Conservation (phyloP, 2,329 filamentous ascomycete genomes). For the Shiraia bambusicola region DNA sequence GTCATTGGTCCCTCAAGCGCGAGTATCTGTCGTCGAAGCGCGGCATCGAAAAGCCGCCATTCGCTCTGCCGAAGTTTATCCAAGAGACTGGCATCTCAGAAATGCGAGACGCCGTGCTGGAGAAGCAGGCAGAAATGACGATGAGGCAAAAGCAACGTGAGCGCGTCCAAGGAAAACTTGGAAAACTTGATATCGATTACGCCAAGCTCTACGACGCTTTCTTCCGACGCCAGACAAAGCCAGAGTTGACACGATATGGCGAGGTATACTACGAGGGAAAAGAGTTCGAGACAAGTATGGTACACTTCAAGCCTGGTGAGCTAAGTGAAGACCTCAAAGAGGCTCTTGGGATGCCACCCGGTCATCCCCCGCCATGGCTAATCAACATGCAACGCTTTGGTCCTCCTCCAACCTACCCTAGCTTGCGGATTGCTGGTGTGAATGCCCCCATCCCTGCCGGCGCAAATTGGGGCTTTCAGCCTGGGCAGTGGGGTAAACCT, state of each 20-base stretch:
- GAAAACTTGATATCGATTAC: slow-evolving; percentile 96
- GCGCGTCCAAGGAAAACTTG: slow-evolving; percentile 92
- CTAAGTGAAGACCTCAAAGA: slow-evolving; percentile 87
- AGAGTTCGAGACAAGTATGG: slow-evolving; percentile 92
- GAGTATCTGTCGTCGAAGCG: slow-evolving; percentile 97
- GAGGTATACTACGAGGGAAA: slow-evolving; percentile 99
- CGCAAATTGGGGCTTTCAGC: slow-evolving; percentile 90
- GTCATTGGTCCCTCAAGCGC: slow-evolving; percentile 93
- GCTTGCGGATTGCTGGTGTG: slow-evolving; percentile 89
- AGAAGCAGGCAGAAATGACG: slow-evolving; percentile 89
- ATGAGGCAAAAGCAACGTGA: slow-evolving; percentile 96
- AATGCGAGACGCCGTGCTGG: slow-evolving; percentile 94
- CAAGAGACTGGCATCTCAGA: slow-evolving; percentile 96
- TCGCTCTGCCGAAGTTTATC: slow-evolving; percentile 92
- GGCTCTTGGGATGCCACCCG: slow-evolving; percentile 88
- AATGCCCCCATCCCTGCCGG: slow-evolving; percentile 91
- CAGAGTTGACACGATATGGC: slow-evolving; percentile 87
- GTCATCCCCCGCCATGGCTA: slow-evolving; percentile 92
- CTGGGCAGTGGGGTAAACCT: slow-evolving; percentile 93
- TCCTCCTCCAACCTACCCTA: slow-evolving; percentile 90
- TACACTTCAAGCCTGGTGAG: slow-evolving; percentile 86
- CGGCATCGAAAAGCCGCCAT: slow-evolving; percentile 93
- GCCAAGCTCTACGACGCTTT: slow-evolving; percentile 98
- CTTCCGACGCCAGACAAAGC: slow-evolving; percentile 96
- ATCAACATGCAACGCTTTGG: slow-evolving; percentile 96